Percentiles rank a stretch among this genome's conserved stretches.
Conservation (phyloP, 345 rosid species). For the Clarkia xantiana region DNA sequence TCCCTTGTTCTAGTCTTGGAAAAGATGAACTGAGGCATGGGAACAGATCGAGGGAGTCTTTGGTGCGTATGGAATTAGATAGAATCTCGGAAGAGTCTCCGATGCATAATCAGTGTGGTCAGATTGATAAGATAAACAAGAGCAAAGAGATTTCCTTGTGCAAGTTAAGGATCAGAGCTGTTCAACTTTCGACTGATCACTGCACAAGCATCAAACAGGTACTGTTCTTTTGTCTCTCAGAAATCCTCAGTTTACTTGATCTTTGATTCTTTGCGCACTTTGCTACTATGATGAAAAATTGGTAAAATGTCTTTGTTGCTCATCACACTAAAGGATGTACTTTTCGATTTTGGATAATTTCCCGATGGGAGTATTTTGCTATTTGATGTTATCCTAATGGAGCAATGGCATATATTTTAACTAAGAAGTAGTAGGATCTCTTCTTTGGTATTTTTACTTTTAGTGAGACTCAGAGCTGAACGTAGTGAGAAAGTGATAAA, state of each 20-base stretch:
- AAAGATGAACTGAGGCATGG: constrained; percentile 58
- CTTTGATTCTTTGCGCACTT: background rate
- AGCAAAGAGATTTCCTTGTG: constrained; percentile 72
- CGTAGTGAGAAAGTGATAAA: too few relatives aligned
- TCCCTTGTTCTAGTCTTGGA: constrained; percentile 36
- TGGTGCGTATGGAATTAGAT: constrained; percentile 87
- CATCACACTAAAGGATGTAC: too few relatives aligned
- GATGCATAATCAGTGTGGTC: constrained; percentile 59
- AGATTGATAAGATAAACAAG: constrained; percentile 57
- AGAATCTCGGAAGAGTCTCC: constrained; percentile 98
- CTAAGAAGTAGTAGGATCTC: too few relatives aligned
- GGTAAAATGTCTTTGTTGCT: too few relatives aligned
- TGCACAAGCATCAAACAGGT: constrained; percentile 85
- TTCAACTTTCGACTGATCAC: constrained; percentile 89
- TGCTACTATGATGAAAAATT: too few relatives aligned
- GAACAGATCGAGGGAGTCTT: constrained; percentile 70
- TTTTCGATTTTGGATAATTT: too few relatives aligned
- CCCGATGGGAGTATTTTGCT: too few relatives aligned
- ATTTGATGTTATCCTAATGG: too few relatives aligned
- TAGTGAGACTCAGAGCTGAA: too few relatives aligned
- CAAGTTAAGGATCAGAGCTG: constrained; percentile 88
- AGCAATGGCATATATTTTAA: too few relatives aligned
- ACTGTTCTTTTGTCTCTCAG: constrained; percentile 9
- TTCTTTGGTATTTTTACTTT: too few relatives aligned
- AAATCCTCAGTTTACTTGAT: constrained; percentile 2